Conservation (phyloP, 1,284 basidiomycete species). For the Tilletiopsis washingtonensis region DNA sequence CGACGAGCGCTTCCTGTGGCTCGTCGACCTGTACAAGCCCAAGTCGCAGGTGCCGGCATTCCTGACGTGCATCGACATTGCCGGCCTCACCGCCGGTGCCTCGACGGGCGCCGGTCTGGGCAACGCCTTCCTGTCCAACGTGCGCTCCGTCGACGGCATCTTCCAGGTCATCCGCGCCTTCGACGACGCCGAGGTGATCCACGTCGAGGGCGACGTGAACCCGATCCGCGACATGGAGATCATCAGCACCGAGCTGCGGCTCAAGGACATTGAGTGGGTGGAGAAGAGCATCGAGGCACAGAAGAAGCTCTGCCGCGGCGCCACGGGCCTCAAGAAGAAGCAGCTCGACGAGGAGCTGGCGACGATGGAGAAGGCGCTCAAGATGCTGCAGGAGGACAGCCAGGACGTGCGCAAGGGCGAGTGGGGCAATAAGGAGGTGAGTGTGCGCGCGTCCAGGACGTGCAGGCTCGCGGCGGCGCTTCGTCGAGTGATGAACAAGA, state of each 20-base stretch:
- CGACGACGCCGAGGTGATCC: constrained; percentile 96
- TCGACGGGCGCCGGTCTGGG: constrained; percentile 97
- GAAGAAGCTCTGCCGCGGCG: constrained; percentile 36
- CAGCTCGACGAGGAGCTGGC: constrained; percentile 95
- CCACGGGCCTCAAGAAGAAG: constrained; percentile 82
- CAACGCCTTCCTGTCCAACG: constrained; percentile 95
- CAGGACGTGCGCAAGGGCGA: constrained; percentile 89
- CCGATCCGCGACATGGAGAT: constrained; percentile 96
- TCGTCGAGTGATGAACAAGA: constrained; percentile 64
- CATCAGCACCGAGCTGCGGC: constrained; percentile 67
- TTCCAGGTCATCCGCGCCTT: constrained; percentile 98
- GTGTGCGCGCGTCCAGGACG: too few relatives aligned
- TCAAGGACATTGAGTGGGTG: constrained; percentile 99
- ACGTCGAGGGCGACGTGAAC: constrained; percentile 97
- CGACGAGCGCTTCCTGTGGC: constrained; percentile 89
- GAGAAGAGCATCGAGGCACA: constrained; percentile 73
- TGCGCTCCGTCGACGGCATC: constrained; percentile 96
- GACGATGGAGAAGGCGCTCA: constrained; percentile 70
- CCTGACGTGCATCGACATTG: constrained; percentile 97
- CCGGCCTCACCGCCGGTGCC: constrained; percentile 89
- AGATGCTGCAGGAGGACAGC: constrained; percentile 68
- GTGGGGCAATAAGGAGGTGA: constrained; percentile 95
- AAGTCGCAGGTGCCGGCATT: constrained; percentile 80
- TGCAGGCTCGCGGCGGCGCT: neutral
- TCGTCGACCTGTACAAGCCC: constrained; percentile 85